Evolutionary conservation across 371 early-diverging fungal genomes (phyloP).

Genomic region (Mycotypha africana): DNA sequence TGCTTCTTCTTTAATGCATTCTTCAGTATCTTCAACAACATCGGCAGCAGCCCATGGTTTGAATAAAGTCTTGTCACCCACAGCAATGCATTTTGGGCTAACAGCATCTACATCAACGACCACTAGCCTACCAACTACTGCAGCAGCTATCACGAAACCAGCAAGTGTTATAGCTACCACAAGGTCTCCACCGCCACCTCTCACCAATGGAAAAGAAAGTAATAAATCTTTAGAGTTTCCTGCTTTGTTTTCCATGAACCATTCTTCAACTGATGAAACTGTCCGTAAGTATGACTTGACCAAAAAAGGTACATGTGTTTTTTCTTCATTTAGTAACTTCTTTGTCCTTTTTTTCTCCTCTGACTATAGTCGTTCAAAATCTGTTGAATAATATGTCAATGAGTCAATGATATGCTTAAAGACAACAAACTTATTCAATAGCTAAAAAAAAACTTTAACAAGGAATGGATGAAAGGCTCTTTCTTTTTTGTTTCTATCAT

Average conservation of each 20-base stretch:
- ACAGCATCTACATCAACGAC: not conserved
- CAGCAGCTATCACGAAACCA: too few relatives aligned
- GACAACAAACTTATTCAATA: not conserved
- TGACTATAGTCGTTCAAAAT: constrained; percentile 20
- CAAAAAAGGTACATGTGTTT: too few relatives aligned
- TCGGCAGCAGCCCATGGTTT: too few relatives aligned
- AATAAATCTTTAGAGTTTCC: constrained; percentile 9
- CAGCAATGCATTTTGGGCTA: too few relatives aligned
- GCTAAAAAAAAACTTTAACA: not conserved
- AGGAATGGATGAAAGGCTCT: too few relatives aligned
- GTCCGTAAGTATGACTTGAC: constrained; percentile 13
- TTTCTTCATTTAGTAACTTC: not conserved
- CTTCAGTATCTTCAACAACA: too few relatives aligned
- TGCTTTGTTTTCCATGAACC: constrained; percentile 18
- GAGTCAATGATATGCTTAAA: constrained; percentile 2
- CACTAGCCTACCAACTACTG: too few relatives aligned
- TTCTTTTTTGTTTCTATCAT: too few relatives aligned
- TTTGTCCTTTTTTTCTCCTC: not conserved
- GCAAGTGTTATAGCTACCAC: too few relatives aligned
- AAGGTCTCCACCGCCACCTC: too few relatives aligned
- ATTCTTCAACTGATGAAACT: constrained; percentile 22
- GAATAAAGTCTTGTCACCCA: too few relatives aligned
- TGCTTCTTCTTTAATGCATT: too few relatives aligned
- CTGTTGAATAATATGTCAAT: constrained; percentile 21
- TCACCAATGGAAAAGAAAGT: not conserved